Evolutionary conservation across 805 yeast species (phyloP).

Genomic region (Pichia nakasei): DNA sequence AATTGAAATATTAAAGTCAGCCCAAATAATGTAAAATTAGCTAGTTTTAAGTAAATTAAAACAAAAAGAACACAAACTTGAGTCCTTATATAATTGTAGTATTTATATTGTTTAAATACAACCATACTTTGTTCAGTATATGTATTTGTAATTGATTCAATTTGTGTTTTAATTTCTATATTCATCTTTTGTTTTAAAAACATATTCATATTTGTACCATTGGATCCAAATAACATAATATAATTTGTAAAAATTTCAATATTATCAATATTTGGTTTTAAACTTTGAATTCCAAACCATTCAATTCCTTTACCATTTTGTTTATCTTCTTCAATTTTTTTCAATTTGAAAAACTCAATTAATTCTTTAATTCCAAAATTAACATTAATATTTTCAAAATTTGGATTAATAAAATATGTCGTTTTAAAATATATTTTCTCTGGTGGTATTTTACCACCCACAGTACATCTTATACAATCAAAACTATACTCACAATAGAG

Average conservation of each 20-base stretch:
- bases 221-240: conserved; percentile 10
- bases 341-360: not conserved
- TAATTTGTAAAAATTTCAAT: conserved; percentile 11
- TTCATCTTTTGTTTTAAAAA: not conserved
- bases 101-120: not conserved
- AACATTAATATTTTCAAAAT: conserved; percentile 15
- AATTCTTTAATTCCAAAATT: conserved; percentile 3
- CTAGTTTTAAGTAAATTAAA: conserved; percentile 16
- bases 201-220: conserved; percentile 8
- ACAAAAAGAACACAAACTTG: conserved; percentile 11
- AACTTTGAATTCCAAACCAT: not conserved
- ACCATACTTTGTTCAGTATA: not conserved
- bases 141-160: too few species aligned
- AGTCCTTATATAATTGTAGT: conserved; percentile 14
- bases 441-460: conserved; percentile 20
- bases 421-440: conserved; percentile 19
- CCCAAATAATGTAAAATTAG: conserved; percentile 16
- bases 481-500: conserved; percentile 21
- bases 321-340: not conserved
- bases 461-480: conserved; percentile 17
- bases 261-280: conserved; percentile 1
- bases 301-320: not conserved
- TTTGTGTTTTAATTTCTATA: not conserved
- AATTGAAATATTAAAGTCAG: conserved; percentile 14
- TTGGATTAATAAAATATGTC: conserved; percentile 18